Percentiles rank a stretch among this genome's conserved stretches.
Evolutionary conservation across 495 filamentous ascomycete genomes (phyloP).

Genomic region (Penicillium argentinense): DNA sequence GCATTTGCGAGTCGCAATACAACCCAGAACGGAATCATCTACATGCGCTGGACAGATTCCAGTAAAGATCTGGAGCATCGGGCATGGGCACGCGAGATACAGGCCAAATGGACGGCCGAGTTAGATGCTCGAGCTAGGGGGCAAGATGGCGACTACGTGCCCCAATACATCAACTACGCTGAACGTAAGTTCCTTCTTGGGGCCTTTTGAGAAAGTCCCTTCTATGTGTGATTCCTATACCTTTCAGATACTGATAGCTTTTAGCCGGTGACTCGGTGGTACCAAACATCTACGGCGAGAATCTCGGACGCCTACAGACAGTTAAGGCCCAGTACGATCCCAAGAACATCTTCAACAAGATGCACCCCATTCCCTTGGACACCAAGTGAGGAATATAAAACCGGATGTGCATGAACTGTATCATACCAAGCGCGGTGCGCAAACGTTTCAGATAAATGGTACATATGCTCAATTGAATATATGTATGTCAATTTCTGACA

Average conservation of each 20-base stretch:
- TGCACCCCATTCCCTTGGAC: slow-evolving; percentile 37
- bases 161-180: slow-evolving; percentile 45
- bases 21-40: slow-evolving; percentile 37
- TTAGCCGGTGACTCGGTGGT: slow-evolving; percentile 36
- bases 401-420: too few relatives aligned
- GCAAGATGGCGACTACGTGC: slow-evolving; percentile 17
- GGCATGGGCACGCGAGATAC: slow-evolving; percentile 28
- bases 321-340: slow-evolving; percentile 58
- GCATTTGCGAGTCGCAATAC: slow-evolving; percentile 32
- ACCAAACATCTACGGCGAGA: slow-evolving; percentile 44
- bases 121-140: slow-evolving; percentile 13
- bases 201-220: too few relatives aligned
- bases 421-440: too few relatives aligned
- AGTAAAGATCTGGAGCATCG: slow-evolving; percentile 30
- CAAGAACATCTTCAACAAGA: slow-evolving; percentile 52
- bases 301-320: slow-evolving; percentile 40
- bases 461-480: too few relatives aligned
- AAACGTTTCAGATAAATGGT: too few relatives aligned
- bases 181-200: slow-evolving; percentile 33
- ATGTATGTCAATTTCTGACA: too few relatives aligned
- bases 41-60: slow-evolving; percentile 31
- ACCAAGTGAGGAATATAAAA: too few relatives aligned
- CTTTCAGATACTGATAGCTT: background rate
- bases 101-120: slow-evolving; percentile 29
- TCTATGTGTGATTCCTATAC: too few relatives aligned